Conservation (phyloP, 1,284 basidiomycete genomes). For the Microbotryum lychnidis-dioicae region DNA sequence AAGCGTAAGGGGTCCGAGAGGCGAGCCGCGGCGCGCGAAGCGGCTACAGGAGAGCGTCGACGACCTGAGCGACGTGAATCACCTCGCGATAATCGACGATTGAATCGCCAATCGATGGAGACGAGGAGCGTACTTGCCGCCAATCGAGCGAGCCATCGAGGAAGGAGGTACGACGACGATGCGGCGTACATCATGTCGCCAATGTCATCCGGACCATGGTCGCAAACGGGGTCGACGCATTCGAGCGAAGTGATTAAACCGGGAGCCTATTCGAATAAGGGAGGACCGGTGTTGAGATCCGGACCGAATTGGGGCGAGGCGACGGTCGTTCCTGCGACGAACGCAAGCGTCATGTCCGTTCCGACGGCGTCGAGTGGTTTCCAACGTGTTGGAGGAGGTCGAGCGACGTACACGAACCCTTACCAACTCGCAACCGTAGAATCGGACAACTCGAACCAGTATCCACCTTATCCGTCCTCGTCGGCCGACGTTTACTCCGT, state of each 20-base stretch:
- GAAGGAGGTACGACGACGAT: conserved; percentile 70
- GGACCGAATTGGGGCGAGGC: conserved; percentile 5
- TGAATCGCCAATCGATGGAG: conserved; percentile 35
- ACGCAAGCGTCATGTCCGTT: conserved; percentile 7
- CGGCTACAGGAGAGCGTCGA: background rate
- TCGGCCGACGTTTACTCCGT: conserved; percentile 21
- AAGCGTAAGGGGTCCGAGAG: background rate
- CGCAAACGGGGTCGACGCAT: conserved; percentile 29
- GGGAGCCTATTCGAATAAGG: conserved; percentile 30
- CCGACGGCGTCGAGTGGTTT: conserved; percentile 55
- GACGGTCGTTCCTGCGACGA: conserved; percentile 34
- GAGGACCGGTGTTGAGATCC: conserved; percentile 12
- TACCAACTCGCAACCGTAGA: conserved; percentile 18
- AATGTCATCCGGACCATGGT: conserved; percentile 47
- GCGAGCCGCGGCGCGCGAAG: conserved; percentile 1
- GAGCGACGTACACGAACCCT: conserved; percentile 43
- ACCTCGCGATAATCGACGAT: conserved; percentile 65
- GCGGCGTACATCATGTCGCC: conserved; percentile 72
- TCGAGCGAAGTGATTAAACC: conserved; percentile 17
- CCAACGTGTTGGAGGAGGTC: conserved; percentile 64
- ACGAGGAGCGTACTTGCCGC: no score
- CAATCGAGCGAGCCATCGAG: conserved; percentile 39
- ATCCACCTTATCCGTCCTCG: conserved; percentile 21
- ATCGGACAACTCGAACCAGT: conserved; percentile 3
- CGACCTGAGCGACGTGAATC: conserved; percentile 47